Conservation (phyloP, 1,284 basidiomycete genomes). For the Irpex sp. region DNA sequence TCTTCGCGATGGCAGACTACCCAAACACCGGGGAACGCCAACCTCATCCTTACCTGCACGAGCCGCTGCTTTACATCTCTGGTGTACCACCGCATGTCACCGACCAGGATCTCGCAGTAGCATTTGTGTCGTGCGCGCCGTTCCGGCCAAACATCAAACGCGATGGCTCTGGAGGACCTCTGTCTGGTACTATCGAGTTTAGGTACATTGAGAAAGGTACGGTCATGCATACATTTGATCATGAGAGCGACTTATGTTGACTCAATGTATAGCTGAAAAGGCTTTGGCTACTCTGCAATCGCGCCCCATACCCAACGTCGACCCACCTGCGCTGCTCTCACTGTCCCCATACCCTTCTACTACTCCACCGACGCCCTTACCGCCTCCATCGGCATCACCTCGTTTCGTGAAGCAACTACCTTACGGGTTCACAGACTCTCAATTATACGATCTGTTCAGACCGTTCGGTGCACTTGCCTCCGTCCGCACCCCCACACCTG, state of each 20-base stretch:
- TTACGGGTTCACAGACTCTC: conserved; percentile 62
- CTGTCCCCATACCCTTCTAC: conserved; percentile 75
- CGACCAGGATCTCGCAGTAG: conserved; percentile 69
- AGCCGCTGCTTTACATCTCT: conserved; percentile 74
- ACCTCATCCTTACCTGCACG: conserved; percentile 75
- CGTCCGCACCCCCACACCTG: conserved; percentile 64
- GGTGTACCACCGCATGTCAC: conserved; percentile 66
- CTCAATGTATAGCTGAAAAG: conserved; percentile 67
- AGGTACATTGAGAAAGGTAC: conserved; percentile 74
- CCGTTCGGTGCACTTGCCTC: conserved; percentile 72
- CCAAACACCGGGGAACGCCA: conserved; percentile 17
- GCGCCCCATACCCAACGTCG: conserved; percentile 59
- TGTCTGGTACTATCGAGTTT: conserved; percentile 75
- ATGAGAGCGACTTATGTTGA: neutral
- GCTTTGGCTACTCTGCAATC: conserved; percentile 79
- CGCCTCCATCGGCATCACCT: conserved; percentile 68
- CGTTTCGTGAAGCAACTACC: conserved; percentile 79
- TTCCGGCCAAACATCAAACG: conserved; percentile 73
- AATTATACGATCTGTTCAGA: conserved; percentile 74
- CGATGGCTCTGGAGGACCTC: conserved; percentile 47
- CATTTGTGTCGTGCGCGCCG: conserved; percentile 70
- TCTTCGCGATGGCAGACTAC: conserved; percentile 26
- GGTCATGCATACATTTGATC: conserved; percentile 14
- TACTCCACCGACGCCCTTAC: conserved; percentile 64
- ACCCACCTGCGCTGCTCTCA: conserved; percentile 55